Evolutionary conservation across 495 filamentous ascomycete species (phyloP), one percentile per base, ranked within the genome.

Genomic region (Xylaria nigripes): DNA sequence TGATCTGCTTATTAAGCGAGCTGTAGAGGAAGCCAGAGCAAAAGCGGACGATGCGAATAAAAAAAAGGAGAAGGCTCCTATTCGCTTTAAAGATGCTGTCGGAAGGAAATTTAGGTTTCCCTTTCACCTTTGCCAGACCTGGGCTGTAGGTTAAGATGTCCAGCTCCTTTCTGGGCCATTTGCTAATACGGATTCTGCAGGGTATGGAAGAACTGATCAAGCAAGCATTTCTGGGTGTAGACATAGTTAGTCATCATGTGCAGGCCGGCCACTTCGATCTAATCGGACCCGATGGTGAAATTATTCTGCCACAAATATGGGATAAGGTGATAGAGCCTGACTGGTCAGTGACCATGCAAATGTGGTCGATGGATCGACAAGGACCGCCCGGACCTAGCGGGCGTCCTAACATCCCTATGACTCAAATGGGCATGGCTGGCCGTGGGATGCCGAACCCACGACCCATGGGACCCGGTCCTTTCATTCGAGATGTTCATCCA

Each of bases 301-400:
- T 95, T 60, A 89, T 95, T 58, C 82, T 95, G 19, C 89, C 88
- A 6, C 81, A 87, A 55, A 82, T 93, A 7, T 95, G 89, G 89
- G 89, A 93, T 54, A 88, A 81, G 49, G 83, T 90, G 44, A 72
- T 95, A 42, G 81, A 93, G 68, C 89, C 89, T 6, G 89, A 91
- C 65, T 95, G 88, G 89, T 76, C 80, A 36, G 86, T 96, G 61
- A 90, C 84, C 2, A 96, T 96, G 92, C 87, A 94, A 58, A 93
- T 96, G 89, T 96, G 91, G 91, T 90, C 92, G 5, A 86, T 95
- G 76, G 75, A 77, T 22, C 58, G 57, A 19, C 58, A 54, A 42
- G 47, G 38, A 1, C 51, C 57, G 29, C 48, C 34, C 38, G 45
- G 48, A 45, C 46, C 51, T n/a, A 56, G 54, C 51, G 46, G 52